Evolutionary conservation across 176 grass and related monocot genomes (phyloP).

Genomic region (Musa schizocarpa): DNA sequence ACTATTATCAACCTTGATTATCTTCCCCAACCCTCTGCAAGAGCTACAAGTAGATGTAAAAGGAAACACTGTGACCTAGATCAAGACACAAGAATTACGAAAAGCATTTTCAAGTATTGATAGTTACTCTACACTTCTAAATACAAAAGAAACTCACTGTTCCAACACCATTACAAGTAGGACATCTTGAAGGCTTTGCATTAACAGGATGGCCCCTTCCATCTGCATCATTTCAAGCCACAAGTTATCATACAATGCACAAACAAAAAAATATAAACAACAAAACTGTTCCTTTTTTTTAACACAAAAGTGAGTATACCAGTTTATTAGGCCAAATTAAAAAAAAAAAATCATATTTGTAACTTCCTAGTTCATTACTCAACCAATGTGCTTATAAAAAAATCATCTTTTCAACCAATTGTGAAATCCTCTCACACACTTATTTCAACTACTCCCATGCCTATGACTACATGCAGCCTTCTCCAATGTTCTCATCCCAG

Average conservation of each 20-base stretch:
- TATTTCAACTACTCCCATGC: not conserved
- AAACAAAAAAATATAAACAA: not conserved
- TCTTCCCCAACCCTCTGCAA: constrained; percentile 73
- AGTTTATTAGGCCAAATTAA: not conserved
- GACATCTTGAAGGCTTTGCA: constrained; percentile 67
- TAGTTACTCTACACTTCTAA: not conserved
- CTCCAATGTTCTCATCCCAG: too few relatives aligned
- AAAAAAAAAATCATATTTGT: not conserved
- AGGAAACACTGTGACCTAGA: constrained; percentile 70
- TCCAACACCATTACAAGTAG: constrained; percentile 69
- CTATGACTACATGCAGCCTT: too few relatives aligned
- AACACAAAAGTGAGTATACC: too few relatives aligned
- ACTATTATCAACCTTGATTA: constrained; percentile 70
- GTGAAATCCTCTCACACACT: not conserved
- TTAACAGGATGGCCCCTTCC: constrained; percentile 66
- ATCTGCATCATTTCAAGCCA: constrained; percentile 47
- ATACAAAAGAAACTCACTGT: constrained; percentile 38
- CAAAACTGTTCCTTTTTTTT: too few relatives aligned
- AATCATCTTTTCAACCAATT: not conserved
- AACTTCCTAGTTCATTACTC: not conserved
- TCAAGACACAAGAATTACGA: not conserved
- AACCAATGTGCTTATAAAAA: not conserved
- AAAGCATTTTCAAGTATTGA: constrained; percentile 2
- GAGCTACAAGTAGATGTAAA: constrained; percentile 68
- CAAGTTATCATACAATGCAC: constrained; percentile 10